These are phyloP conservation scores for Fusarium succisae DNA, from an alignment of 2,329 filamentous ascomycete species.

Conservation along the genomic window DNA sequence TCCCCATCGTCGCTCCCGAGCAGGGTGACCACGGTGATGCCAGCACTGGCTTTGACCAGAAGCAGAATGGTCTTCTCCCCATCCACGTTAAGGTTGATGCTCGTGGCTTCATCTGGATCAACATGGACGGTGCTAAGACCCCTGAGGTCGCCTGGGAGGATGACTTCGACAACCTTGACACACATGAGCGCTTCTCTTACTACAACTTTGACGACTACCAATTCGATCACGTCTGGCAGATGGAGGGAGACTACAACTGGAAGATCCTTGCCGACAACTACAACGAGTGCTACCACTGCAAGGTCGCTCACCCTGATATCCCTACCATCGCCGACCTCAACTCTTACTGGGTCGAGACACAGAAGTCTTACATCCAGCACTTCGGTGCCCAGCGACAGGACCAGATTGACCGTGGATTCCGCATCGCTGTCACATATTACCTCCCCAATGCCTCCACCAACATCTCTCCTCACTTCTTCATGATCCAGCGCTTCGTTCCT, in stretches of 20 bases:
- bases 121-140: constrained; percentile 58
- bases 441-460: constrained; percentile 62
- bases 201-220: constrained; percentile 63
- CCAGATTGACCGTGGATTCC: constrained; percentile 58
- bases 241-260: constrained; percentile 68
- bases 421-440: constrained; percentile 58
- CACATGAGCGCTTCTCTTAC: constrained; percentile 54
- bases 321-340: constrained; percentile 65
- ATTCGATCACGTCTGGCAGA: constrained; percentile 67
- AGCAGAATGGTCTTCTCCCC: constrained; percentile 64
- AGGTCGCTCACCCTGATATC: constrained; percentile 67
- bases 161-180: constrained; percentile 59
- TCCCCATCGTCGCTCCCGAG: constrained; percentile 58
- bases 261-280: constrained; percentile 71
- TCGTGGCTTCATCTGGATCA: constrained; percentile 67
- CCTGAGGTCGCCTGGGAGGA: constrained; percentile 62
- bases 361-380: constrained; percentile 61
- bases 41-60: constrained; percentile 65
- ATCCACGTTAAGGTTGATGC: constrained; percentile 63
- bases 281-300: constrained; percentile 74
- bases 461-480: constrained; percentile 68
- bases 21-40: constrained; percentile 59
- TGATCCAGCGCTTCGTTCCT: constrained; percentile 70
- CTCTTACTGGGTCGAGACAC: constrained; percentile 62
- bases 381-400: constrained; percentile 57